These are phyloP conservation scores for Delitschia confertaspora DNA, from an alignment of 495 filamentous ascomycete genomes.

Conservation along the genomic window DNA sequence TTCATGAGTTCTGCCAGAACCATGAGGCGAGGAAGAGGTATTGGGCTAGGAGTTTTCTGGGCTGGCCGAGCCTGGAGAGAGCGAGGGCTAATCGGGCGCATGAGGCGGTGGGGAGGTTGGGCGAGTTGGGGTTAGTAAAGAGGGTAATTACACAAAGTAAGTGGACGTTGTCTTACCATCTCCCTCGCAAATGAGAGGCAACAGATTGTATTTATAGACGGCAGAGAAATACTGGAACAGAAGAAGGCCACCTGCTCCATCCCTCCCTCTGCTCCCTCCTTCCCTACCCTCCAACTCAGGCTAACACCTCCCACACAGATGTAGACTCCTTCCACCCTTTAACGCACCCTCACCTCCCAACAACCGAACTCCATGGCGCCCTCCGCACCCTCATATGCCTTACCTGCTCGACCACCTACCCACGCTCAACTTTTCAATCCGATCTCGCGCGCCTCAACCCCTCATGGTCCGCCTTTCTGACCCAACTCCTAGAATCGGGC, in stretches of 20 bases:
- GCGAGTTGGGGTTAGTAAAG: constrained; percentile 59
- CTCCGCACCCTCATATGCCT: constrained; percentile 71
- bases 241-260: constrained; percentile 1
- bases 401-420: constrained; percentile 45
- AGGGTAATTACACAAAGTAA: constrained; percentile 81
- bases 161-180: constrained; percentile 1
- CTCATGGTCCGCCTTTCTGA: constrained; percentile 70
- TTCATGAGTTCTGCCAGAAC: constrained; percentile 68
- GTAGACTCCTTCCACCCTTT: constrained; percentile 85
- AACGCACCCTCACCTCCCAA: constrained; percentile 65
- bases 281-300: not conserved
- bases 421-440: constrained; percentile 61
- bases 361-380: constrained; percentile 85
- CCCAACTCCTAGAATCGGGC: constrained; percentile 57
- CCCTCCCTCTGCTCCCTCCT: not conserved
- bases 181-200: no score
- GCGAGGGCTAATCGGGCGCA: constrained; percentile 76
- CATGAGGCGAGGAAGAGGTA: constrained; percentile 91
- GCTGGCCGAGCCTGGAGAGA: constrained; percentile 72
- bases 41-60: constrained; percentile 91
- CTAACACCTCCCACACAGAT: constrained; percentile 39
- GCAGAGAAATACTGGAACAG: no score
- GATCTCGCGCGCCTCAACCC: constrained; percentile 76
- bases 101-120: constrained; percentile 61
- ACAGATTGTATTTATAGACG: not conserved